Conservation (phyloP, 2,329 filamentous ascomycete species). For the Colletotrichum orchidophilum region DNA sequence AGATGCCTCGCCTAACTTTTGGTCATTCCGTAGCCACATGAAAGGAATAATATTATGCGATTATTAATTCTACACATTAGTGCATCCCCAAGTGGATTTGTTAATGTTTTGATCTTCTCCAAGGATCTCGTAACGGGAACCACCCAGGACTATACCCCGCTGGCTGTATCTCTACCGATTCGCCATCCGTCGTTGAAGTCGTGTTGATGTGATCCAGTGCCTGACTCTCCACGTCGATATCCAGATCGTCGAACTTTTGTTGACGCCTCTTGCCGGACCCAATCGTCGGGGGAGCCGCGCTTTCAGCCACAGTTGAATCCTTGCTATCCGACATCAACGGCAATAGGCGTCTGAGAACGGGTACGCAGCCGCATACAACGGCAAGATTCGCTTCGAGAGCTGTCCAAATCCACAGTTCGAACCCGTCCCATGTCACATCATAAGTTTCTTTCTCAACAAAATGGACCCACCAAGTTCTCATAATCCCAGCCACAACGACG, state of each 20-base stretch:
- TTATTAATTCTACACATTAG: background rate
- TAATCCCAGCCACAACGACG: conserved; percentile 47
- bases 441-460: conserved; percentile 43
- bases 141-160: background rate
- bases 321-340: background rate
- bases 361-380: conserved; percentile 52
- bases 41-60: background rate
- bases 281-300: background rate
- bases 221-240: background rate
- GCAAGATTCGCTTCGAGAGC: conserved; percentile 52
- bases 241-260: background rate
- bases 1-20: background rate
- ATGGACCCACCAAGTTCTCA: conserved; percentile 49
- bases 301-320: background rate
- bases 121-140: background rate
- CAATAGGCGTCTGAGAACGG: conserved; percentile 42
- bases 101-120: background rate
- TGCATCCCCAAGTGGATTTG: background rate
- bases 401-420: conserved; percentile 53
- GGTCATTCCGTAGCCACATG: background rate
- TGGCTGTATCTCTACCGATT: background rate
- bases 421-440: conserved; percentile 53
- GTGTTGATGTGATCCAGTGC: background rate
- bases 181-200: background rate
- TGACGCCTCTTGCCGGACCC: background rate